These are phyloP conservation scores for Eleusine coracana DNA, from an alignment of 176 grass and related monocot genomes.

Conservation along the genomic window DNA sequence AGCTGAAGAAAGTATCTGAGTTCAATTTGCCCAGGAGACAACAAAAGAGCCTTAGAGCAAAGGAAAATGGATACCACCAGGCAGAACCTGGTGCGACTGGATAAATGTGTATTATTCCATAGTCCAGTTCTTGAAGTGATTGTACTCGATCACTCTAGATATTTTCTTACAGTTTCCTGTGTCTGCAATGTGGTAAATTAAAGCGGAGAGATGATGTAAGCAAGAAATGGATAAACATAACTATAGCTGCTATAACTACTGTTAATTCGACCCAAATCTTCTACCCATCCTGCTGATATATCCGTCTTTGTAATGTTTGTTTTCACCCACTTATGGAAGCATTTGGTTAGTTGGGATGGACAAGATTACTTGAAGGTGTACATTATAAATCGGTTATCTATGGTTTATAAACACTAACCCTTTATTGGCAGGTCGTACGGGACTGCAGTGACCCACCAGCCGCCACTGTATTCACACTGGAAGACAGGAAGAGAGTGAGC, in stretches of 20 bases:
- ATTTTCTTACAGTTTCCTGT: background rate
- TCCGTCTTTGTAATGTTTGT: no score
- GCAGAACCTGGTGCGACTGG: background rate
- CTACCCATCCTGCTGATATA: no score
- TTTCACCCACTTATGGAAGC: no score
- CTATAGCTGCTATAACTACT: background rate
- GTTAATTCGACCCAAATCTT: background rate
- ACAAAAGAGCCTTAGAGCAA: background rate
- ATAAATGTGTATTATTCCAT: background rate
- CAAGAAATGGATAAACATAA: background rate
- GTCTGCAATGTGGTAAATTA: background rate
- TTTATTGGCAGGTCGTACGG: no score
- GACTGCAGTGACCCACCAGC: no score
- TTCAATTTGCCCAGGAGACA: background rate
- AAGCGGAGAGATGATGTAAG: background rate
- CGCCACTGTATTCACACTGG: no score
- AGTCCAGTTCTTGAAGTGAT: background rate
- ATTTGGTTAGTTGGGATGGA: no score
- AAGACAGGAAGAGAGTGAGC: no score
- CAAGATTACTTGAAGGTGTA: no score
- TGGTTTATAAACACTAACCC: no score
- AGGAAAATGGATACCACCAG: background rate
- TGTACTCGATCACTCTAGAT: background rate
- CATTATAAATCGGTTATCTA: no score
- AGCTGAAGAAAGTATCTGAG: slow-evolving; percentile 37